Evolutionary conservation across 768 basidiomycete genomes (phyloP), one percentile per base, ranked within the genome.

Genomic region (Boletus sp.): DNA sequence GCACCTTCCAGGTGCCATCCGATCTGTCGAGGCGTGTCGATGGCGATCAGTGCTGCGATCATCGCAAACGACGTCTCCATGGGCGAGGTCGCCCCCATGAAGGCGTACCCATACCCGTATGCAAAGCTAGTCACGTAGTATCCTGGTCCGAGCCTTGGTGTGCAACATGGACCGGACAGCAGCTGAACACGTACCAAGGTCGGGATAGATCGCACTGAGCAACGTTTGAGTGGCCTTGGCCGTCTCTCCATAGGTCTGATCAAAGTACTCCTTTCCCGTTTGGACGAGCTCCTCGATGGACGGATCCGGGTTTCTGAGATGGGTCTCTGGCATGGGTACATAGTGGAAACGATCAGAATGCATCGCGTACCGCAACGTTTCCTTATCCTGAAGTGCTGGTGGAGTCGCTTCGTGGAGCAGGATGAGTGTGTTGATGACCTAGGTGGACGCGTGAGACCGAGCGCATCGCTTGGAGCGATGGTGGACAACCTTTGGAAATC

Each of bases 1-100:
- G 85, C 83, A 15, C 81, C 81, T 13, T 74, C 71, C 23, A 87
- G 71, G 61, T 87, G 86, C 85, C 86, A 88, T n/a, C 57, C 70
- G 30, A 83, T 80, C 62, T 88, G 86, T 37, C 74, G 78, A 0
- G 85, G 83, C 33, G 83, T 79, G 63, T 87, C 84, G 52, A 73
- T 75, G 4, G 82, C 78, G 61, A 88, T 80, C 43, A 86, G 75
- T 0, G 83, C 78, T 13, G 84, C 77, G n/a, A 85, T 79, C 58
- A 86, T 68, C 14, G 78, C 73, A 62, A 79, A 87, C 2, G 83
- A 81, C 1, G 83, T 81, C 62, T 88, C 84, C 38, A 79, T 62
- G 3, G 74, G 69, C 1, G 80, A 75, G 8, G 83, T 65, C 21
- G 79, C 70, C 0, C 75, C 74, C 23, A 74, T 73, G 47, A 75